Conservation (phyloP, 164 flowering plant genomes). For the Magnolia sinica region DNA sequence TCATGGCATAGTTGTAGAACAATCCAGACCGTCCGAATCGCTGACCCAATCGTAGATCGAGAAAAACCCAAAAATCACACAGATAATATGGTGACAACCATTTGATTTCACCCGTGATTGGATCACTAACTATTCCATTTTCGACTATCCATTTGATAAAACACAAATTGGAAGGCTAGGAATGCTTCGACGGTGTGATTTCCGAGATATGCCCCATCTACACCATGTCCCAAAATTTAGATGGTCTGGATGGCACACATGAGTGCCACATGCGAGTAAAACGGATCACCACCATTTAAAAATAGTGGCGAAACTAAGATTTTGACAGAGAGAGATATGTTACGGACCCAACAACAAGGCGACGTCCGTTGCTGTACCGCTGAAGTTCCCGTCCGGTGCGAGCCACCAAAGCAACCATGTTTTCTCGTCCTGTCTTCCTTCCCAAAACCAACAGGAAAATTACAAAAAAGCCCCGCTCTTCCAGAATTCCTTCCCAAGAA, state of each 20-base stretch:
- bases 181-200: not conserved
- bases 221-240: too few relatives aligned
- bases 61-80: too few relatives aligned
- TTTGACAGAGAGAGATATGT: not conserved
- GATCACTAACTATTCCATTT: too few relatives aligned
- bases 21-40: too few relatives aligned
- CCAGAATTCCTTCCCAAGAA: too few relatives aligned
- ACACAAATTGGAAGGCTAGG: not conserved
- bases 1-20: too few relatives aligned
- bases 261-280: too few relatives aligned
- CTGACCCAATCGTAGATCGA: too few relatives aligned
- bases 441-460: not conserved
- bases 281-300: not conserved
- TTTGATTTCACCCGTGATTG: too few relatives aligned
- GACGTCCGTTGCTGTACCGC: slow-evolving; percentile 1
- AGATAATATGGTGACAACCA: too few relatives aligned
- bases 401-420: slow-evolving; percentile 3
- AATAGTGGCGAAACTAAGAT: not conserved
- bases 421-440: not conserved
- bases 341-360: slow-evolving; percentile 10
- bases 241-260: not conserved
- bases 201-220: too few relatives aligned
- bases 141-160: not conserved
- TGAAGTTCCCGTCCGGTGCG: slow-evolving; percentile 10
- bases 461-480: too few relatives aligned